Base-by-base conservation (phyloP, 257 asterid species). In the Henckelia pumila region DNA sequence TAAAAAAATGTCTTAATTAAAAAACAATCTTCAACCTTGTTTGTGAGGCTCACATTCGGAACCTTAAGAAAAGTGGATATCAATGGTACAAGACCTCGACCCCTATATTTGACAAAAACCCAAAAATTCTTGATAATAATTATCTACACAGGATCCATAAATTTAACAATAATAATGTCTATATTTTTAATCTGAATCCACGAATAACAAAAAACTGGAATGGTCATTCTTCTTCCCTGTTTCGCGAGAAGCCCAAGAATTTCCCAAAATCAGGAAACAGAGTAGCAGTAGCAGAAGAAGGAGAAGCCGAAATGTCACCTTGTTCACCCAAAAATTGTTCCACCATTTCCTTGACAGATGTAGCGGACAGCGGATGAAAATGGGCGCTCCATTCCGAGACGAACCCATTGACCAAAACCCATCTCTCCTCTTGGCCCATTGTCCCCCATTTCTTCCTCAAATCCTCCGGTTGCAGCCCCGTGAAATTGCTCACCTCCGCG, bases 291-390 rank as follows among this genome's bases (percentile, higher is more conserved):
- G n/a, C n/a, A n/a, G n/a, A n/a, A n/a, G n/a, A 69, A 72, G 57
- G 73, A 71, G 83, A 68, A 66, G 47, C 73, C 0, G 71, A 63
- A 9, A 37, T 19, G 0, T 55, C 50, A 26, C 52, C 20, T 19
- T 71, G 72, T 19, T 71, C 75, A 2, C 66, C 76, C 72, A 85
- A 75, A 67, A 76, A 71, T 40, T 89, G 89, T 49, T 89, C 90
- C 28, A 92, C 85, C 81, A 92, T 74, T 52, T 83, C 84, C 65
- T 75, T 79, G 22, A 84, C 95, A 52, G 95, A 89, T 71, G 58
- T 80, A 9, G 87, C 86, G 26, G 96, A 89, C 50, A 92, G 73
- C 0, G 95, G 98, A 69, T 89, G 98, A 70, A 82, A 91, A 76
- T 73, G 76, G 30, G 75, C 81, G 71, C 90, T 77, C 98, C 96